These are phyloP conservation scores for Carex cristatella DNA, from an alignment of 176 grass and related monocot genomes.

Conservation along the genomic window DNA sequence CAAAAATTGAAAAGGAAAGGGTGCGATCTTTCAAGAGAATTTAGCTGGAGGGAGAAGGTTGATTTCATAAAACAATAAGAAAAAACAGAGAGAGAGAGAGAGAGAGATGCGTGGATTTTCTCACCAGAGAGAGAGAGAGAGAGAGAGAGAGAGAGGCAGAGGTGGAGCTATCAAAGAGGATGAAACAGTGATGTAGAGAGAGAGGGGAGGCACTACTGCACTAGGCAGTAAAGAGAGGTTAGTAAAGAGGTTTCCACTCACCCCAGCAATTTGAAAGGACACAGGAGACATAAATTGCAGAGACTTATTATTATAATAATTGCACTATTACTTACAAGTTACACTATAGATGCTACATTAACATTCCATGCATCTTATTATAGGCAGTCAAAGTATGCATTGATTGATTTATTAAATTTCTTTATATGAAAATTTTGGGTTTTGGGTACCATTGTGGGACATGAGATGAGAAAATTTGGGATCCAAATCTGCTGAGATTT, in stretches of 20 bases:
- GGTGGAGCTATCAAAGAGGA: constrained; percentile 6
- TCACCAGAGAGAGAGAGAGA: constrained; percentile 1
- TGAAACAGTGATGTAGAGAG: constrained; percentile 24
- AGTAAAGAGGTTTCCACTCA: constrained; percentile 5
- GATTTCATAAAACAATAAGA: constrained; percentile 14
- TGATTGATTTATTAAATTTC: neutral
- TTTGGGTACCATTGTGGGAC: neutral
- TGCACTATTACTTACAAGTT: neutral
- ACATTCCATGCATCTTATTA: neutral
- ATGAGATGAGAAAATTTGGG: neutral
- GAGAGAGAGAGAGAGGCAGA: neutral
- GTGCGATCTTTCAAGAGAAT: constrained; percentile 28
- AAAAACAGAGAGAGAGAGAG: neutral
- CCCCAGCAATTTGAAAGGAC: neutral
- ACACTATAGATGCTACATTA: neutral
- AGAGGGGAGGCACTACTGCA: neutral
- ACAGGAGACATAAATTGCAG: neutral
- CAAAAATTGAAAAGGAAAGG: constrained; percentile 14
- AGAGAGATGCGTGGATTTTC: neutral
- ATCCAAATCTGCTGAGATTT: too few relatives aligned
- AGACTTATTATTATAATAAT: neutral
- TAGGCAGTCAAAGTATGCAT: neutral
- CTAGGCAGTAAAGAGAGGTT: neutral
- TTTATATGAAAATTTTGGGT: neutral
- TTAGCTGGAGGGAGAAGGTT: neutral